These are phyloP conservation scores for Lachancea mirantina DNA, from an alignment of 805 yeast species.

Conservation along the genomic window DNA sequence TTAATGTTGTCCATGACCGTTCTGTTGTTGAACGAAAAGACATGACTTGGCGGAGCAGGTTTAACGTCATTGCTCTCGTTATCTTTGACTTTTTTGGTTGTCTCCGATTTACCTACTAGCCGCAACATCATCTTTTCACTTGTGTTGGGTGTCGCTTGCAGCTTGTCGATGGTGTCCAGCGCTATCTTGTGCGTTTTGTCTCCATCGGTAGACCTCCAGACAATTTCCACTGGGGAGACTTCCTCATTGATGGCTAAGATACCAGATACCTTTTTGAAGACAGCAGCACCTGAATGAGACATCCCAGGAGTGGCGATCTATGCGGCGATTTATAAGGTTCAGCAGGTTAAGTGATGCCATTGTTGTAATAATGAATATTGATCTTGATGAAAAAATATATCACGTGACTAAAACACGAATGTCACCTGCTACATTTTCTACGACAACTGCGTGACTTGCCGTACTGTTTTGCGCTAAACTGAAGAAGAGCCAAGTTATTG, in stretches of 20 bases:
- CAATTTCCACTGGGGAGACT: slow-evolving; percentile 44
- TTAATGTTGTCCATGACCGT: slow-evolving; percentile 71
- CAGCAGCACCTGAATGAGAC: slow-evolving; percentile 48
- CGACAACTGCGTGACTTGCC: too few relatives aligned
- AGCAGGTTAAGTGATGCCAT: too few relatives aligned
- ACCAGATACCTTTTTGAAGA: slow-evolving; percentile 49
- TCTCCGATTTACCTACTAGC: slow-evolving; percentile 40
- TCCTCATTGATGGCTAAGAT: slow-evolving; percentile 51
- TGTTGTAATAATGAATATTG: too few relatives aligned
- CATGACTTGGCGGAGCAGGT: slow-evolving; percentile 27
- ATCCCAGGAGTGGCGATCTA: too few relatives aligned
- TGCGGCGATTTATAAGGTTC: too few relatives aligned
- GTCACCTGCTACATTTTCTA: too few relatives aligned
- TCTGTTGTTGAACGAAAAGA: slow-evolving; percentile 62
- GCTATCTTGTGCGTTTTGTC: slow-evolving; percentile 38
- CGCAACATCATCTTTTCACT: slow-evolving; percentile 62
- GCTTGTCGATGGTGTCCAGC: slow-evolving; percentile 38
- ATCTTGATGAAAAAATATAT: too few relatives aligned
- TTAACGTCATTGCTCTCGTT: slow-evolving; percentile 24
- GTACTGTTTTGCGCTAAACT: too few relatives aligned
- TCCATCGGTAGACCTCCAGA: slow-evolving; percentile 50
- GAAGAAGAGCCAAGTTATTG: too few relatives aligned
- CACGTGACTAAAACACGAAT: too few relatives aligned
- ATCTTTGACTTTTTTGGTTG: slow-evolving; percentile 23
- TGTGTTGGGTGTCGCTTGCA: slow-evolving; percentile 65